phyloP scores from a whole-genome alignment of 2,329 filamentous ascomycete genomes.

The Colletotrichum coccodes region DNA sequence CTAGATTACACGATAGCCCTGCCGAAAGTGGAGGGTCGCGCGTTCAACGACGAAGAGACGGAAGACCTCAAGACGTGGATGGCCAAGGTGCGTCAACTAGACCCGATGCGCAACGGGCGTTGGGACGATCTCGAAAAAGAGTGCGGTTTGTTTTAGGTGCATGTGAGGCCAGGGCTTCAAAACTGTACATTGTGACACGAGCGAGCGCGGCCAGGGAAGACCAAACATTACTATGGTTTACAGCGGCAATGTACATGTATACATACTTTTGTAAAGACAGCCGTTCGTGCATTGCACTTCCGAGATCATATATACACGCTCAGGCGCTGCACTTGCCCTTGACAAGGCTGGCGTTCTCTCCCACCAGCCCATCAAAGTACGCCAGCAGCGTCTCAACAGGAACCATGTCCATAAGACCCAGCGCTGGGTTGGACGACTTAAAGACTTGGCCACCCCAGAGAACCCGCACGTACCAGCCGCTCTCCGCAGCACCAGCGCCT shows the following conservation, averaged over 20 bases:
- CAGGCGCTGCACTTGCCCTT: conserved; percentile 44
- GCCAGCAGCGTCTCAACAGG: conserved; percentile 70
- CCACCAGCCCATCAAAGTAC: conserved; percentile 79
- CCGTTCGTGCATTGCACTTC: conserved; percentile 16
- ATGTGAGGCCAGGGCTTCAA: not conserved
- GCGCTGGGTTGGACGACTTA: conserved; percentile 71
- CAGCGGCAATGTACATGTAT: not conserved
- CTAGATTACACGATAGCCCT: conserved; percentile 76
- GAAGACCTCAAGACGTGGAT: conserved; percentile 68
- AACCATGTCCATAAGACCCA: conserved; percentile 79
- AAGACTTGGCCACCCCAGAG: conserved; percentile 77
- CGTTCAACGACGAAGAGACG: conserved; percentile 50
- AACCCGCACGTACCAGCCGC: conserved; percentile 68
- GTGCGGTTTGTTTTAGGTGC: conserved; percentile 14
- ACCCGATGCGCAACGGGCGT: conserved; percentile 78
- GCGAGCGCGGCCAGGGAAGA: not conserved
- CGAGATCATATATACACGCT: conserved; percentile 26
- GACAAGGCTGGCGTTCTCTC: conserved; percentile 57
- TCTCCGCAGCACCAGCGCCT: conserved; percentile 24
- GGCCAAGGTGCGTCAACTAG: conserved; percentile 71
- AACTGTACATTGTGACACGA: not conserved
- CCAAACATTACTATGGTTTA: conserved; percentile 18
- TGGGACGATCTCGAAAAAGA: conserved; percentile 75
- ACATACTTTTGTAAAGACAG: not conserved
- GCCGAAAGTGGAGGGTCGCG: conserved; percentile 60